Evolutionary conservation across 1,284 basidiomycete genomes (phyloP), one percentile per base, ranked within the genome.

Genomic region (Cerioporus squamosus): DNA sequence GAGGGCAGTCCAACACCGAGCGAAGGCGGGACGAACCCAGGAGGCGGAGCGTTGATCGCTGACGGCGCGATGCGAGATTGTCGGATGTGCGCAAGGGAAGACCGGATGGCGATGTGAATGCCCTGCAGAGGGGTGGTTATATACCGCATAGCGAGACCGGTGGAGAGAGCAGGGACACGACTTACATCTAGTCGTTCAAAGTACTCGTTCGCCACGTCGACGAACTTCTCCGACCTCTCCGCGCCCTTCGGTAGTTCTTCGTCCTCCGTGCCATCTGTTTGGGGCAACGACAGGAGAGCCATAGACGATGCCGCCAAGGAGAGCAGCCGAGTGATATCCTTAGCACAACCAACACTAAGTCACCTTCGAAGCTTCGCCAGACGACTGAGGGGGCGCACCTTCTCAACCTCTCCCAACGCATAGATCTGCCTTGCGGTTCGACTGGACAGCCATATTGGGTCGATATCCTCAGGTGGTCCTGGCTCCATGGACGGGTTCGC

Each of bases 11-110:
- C 88, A n/a, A 91, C 88, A 12, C 91, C 90, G 10, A 90, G 81
- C 2, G 89, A 85, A 9, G 88, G 84, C 9, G 90, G 90, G 10
- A 91, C 75, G 70, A 91, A 91, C 24, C 82, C 83, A 0, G 79
- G 80, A 3, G 85, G 81, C 36, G 90, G 90, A 2, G 91, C 90
- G 53, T 86, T 88, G 66, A 93, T 91, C 15, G 90, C 86, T 20
- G 89, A 89, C 3, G 91, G 90, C 31, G 91, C 88, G 62, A 93
- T 91, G 59, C 90, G 85, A n/a, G 89, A 87, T 68, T 90, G 85
- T 12, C 90, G 82, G 60, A 93, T 87, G 66, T 93, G 88, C 10
- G 90, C 89, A 57, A 93, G 78, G 2, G 88, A 88, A 17, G 88
- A 90, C 44, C 91, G 86, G 51, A 93, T 83, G 31, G 84, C 82